Evolutionary conservation across 352 stramenopile genomes (phyloP).

Genomic region (Pythium oligandrum): DNA sequence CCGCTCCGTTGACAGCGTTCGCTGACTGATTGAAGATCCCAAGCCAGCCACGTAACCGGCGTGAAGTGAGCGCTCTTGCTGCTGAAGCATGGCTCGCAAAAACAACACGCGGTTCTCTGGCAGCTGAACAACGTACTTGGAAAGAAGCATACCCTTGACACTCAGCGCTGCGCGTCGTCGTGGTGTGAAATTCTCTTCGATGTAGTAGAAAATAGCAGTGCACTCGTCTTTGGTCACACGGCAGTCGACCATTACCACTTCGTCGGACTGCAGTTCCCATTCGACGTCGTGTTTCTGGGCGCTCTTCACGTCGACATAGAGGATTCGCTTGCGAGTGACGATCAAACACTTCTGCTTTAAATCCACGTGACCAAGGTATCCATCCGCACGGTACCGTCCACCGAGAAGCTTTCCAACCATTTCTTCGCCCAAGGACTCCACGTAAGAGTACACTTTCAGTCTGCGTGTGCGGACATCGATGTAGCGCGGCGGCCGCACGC

Average conservation of each 20-base stretch:
- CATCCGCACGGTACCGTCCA: slow-evolving; percentile 69
- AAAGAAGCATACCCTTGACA: slow-evolving; percentile 63
- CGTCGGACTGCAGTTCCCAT: slow-evolving; percentile 76
- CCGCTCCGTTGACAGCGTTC: slow-evolving; percentile 37
- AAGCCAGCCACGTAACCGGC: slow-evolving; percentile 50
- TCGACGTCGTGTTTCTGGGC: slow-evolving; percentile 69
- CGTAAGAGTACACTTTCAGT: slow-evolving; percentile 84
- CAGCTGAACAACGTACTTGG: slow-evolving; percentile 69
- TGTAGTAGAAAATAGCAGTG: slow-evolving; percentile 56
- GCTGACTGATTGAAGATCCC: slow-evolving; percentile 9
- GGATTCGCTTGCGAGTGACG: slow-evolving; percentile 77
- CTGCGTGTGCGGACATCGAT: slow-evolving; percentile 76
- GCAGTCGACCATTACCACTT: slow-evolving; percentile 78
- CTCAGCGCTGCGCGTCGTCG: slow-evolving; percentile 30
- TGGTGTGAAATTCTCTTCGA: slow-evolving; percentile 63
- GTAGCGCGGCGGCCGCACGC: slow-evolving; percentile 67
- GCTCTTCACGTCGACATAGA: slow-evolving; percentile 71
- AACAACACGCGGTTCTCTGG: slow-evolving; percentile 77
- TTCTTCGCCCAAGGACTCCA: slow-evolving; percentile 85
- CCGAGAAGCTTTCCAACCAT: slow-evolving; percentile 78
- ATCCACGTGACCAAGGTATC: slow-evolving; percentile 80
- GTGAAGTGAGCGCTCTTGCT: slow-evolving; percentile 72
- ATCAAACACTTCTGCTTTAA: slow-evolving; percentile 82
- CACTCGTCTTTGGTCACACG: slow-evolving; percentile 18
- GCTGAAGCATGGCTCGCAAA: slow-evolving; percentile 81